Evolutionary conservation across 139 green algal genomes (phyloP), one percentile per base, ranked within the genome.

Genomic region (Limnomonas spitsbergensis): DNA sequence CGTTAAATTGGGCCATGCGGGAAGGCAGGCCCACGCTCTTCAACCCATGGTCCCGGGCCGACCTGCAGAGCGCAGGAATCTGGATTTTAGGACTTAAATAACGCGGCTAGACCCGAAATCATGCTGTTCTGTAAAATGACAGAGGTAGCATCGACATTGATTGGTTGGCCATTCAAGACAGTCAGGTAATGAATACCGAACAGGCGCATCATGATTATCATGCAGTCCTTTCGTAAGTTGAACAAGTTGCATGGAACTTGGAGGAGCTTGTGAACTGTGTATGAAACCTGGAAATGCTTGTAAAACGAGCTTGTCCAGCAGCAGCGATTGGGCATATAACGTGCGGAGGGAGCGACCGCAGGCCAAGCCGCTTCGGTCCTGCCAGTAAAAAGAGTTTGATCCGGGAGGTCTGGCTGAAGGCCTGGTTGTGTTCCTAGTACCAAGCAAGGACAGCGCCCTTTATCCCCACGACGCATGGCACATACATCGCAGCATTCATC

Each of bases 21-120:
- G 93, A 97, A 2, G 94, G 94, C 67, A 98, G 87, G 9, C 94
- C 94, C 9, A 95, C 88, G 2, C 77, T 77, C 2, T 68, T 69
- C 2, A 94, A 75, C 32, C 94, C 94, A 78, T 98, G 94, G 77
- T 94, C 85, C 1, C 92, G 83, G 0, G 92, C 92, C 29, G 87
- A 80, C 75, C 84, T 93, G 88, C 52, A 82, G 27, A 40, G 29
- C 29, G 56, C 29, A 76, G 38, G n/a, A 78, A 37, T 7, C n/a
- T 72, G 66, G 24, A 7, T 72, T 14, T 61, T 61, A 61, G 47
- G 47, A 61, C 14, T 61, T 20, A 61, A n/a, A n/a, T n/a, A n/a
- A n/a, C n/a, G n/a, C n/a, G n/a, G n/a, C 47, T 61, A 29, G 47
- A 61, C 14, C 47, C 14, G 14, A 29, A 20, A 61, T 29, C 47